These are phyloP conservation scores for Saccharum officinarum DNA, from an alignment of 176 grass and related monocot genomes.

Conservation along the genomic window DNA sequence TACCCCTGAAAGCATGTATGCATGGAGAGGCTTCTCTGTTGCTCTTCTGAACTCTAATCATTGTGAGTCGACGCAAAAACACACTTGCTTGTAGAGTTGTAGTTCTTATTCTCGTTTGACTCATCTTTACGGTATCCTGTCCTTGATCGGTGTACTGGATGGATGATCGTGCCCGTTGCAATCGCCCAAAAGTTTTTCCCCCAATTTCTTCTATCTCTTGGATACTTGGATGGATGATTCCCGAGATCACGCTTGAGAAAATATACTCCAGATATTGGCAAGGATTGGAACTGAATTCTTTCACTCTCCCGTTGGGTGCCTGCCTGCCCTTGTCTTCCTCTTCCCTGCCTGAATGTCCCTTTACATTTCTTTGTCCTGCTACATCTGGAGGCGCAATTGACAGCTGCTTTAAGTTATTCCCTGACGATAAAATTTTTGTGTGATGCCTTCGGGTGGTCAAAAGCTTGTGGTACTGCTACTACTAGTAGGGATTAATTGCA, in stretches of 20 bases:
- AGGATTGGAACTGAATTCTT: conserved; percentile 52
- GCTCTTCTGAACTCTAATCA: conserved; percentile 49
- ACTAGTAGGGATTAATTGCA: conserved; percentile 27
- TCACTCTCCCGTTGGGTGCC: conserved; percentile 25
- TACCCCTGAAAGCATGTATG: background rate
- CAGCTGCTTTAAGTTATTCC: conserved; percentile 28
- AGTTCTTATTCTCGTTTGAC: conserved; percentile 78
- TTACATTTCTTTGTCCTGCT: conserved; percentile 42
- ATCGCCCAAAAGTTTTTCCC: conserved; percentile 33
- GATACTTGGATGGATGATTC: conserved; percentile 42
- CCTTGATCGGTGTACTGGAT: conserved; percentile 22
- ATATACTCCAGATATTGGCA: conserved; percentile 37
- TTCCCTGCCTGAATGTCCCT: conserved; percentile 17
- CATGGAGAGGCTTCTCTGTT: conserved; percentile 43
- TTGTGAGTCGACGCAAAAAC: conserved; percentile 35
- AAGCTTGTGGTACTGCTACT: conserved; percentile 13
- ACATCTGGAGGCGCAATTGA: conserved; percentile 38
- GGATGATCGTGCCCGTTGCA: conserved; percentile 41
- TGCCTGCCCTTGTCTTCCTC: background rate
- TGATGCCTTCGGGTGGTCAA: conserved; percentile 39
- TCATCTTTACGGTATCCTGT: conserved; percentile 39
- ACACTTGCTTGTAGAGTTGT: background rate
- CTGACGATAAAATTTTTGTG: conserved; percentile 26
- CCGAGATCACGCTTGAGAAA: conserved; percentile 23
- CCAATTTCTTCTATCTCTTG: background rate